Evolutionary conservation across 768 basidiomycete species (phyloP), one percentile per base, ranked within the genome.

Genomic region (Trametes gibbosa): DNA sequence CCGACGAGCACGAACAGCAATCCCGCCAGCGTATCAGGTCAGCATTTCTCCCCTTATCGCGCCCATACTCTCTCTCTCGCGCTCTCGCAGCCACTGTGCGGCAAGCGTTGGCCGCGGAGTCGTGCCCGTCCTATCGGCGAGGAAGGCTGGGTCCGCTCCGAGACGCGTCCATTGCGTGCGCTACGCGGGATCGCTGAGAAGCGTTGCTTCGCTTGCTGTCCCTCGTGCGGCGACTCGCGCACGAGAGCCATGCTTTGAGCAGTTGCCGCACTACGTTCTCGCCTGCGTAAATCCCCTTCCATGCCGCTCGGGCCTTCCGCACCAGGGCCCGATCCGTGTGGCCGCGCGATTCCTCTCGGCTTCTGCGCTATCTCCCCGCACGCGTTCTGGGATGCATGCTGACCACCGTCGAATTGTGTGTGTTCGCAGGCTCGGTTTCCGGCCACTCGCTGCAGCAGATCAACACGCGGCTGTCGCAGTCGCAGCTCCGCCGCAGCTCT

Each of bases 401-500:
- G 43, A 61, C 42, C 40, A 34, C 23, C 25, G 21, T 24, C 47
- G 37, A 21, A 39, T 42, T 50, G n/a, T n/a, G n/a, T n/a, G n/a
- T n/a, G n/a, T n/a, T 10, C 35, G 32, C 65, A 59, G 73, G 72
- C 49, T 78, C 77, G 3, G 61, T 69, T 50, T 77, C 75, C 27
- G 76, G 72, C 2, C 76, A 77, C 60, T 79, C 76, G 4, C 58
- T 69, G 13, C 68, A 68, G 42, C 63, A 65, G 32, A 29, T 68
- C 21, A 69, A 65, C 53, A 63, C 65, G 2, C 70, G 69, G 8
- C 50, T 59, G 23, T 61, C 64, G 32, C 32, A 52, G 40, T 50
- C 40, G 23, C 54, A 63, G 37, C 47, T 56, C 23, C 63, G 63
- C 21, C 56, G 55, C 41, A 66, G 55, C 58, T 64, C 59, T 14